A percentile compares a stretch with the other conserved stretches of the same genome.
Evolutionary conservation across 2,329 filamentous ascomycete species (phyloP).

Genomic region (Aspergillus felis): DNA sequence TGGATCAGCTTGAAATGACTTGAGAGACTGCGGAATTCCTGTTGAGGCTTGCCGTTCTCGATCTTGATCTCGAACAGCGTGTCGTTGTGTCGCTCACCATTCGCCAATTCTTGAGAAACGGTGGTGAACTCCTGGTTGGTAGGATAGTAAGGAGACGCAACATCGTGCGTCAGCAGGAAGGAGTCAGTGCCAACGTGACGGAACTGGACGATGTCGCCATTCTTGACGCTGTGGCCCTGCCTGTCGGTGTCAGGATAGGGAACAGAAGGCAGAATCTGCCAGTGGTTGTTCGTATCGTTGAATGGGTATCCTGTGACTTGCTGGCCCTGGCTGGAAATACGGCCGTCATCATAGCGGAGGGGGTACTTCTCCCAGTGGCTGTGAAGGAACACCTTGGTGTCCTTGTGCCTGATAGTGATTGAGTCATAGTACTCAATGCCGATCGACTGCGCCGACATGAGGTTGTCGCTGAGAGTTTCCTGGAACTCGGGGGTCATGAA

Average conservation of each 20-base stretch:
- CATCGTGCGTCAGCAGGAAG: slow-evolving; percentile 87
- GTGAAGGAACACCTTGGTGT: slow-evolving; percentile 94
- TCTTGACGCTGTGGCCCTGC: slow-evolving; percentile 64
- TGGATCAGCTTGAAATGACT: slow-evolving; percentile 96
- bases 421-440: slow-evolving; percentile 86
- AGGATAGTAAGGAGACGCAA: slow-evolving; percentile 91
- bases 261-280: slow-evolving; percentile 77
- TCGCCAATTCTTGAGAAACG: slow-evolving; percentile 66
- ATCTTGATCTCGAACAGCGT: slow-evolving; percentile 90
- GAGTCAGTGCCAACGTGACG: slow-evolving; percentile 82
- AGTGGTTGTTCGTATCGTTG: slow-evolving; percentile 98
- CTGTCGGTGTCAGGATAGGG: slow-evolving; percentile 51
- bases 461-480: slow-evolving; percentile 91
- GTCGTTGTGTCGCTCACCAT: slow-evolving; percentile 73
- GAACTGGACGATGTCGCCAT: slow-evolving; percentile 81
- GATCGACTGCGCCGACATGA: slow-evolving; percentile 82
- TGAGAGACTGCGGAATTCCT: slow-evolving; percentile 85
- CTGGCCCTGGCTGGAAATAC: slow-evolving; percentile 95
- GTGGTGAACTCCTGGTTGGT: slow-evolving; percentile 99
- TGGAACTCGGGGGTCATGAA: slow-evolving; percentile 99
- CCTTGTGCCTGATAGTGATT: slow-evolving; percentile 89
- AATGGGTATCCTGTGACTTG: slow-evolving; percentile 97
- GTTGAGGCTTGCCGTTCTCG: slow-evolving; percentile 73
- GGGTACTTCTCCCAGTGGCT: slow-evolving; percentile 88
- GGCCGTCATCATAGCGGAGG: slow-evolving; percentile 92